phyloP scores from a whole-genome alignment of 176 grass and related monocot genomes.

The Carex kokanica region DNA sequence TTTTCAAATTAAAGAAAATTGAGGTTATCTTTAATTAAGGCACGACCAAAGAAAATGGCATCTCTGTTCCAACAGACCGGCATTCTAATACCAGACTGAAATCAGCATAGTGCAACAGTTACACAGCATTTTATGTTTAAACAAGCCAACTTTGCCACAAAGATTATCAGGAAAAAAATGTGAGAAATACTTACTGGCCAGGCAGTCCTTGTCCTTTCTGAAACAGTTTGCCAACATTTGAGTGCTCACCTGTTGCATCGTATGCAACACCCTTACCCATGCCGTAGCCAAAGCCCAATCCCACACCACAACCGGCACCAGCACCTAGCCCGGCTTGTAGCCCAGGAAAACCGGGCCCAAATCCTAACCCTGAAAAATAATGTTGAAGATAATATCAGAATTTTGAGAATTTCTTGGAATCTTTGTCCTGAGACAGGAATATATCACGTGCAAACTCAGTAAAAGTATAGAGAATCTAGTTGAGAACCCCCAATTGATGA shows the following conservation, averaged over 20 bases:
- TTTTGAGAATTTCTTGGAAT: not conserved
- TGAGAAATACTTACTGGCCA: constrained; percentile 47
- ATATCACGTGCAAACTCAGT: not conserved
- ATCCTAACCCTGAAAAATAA: constrained; percentile 51
- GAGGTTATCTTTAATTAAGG: not conserved
- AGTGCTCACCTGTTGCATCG: constrained; percentile 47
- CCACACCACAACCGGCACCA: constrained; percentile 72
- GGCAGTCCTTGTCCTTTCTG: constrained; percentile 42
- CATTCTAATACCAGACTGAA: not conserved
- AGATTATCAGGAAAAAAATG: constrained; percentile 20
- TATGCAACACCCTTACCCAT: constrained; percentile 65
- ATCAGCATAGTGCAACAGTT: not conserved
- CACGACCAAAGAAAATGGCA: not conserved
- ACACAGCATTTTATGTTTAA: not conserved
- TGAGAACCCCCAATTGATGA: not conserved
- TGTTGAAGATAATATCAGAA: not conserved
- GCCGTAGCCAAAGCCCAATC: constrained; percentile 77
- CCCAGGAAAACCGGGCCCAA: constrained; percentile 77
- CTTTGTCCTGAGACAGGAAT: not conserved
- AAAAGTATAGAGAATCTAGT: not conserved
- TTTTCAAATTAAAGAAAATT: not conserved
- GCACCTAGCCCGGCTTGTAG: constrained; percentile 65
- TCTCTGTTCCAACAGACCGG: not conserved
- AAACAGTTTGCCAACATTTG: constrained; percentile 80
- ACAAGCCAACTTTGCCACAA: not conserved